Percentiles rank a stretch among this genome's conserved stretches.
Evolutionary conservation across 1,284 basidiomycete species (phyloP).

Genomic region (Cutaneotrichosporon cutaneum): DNA sequence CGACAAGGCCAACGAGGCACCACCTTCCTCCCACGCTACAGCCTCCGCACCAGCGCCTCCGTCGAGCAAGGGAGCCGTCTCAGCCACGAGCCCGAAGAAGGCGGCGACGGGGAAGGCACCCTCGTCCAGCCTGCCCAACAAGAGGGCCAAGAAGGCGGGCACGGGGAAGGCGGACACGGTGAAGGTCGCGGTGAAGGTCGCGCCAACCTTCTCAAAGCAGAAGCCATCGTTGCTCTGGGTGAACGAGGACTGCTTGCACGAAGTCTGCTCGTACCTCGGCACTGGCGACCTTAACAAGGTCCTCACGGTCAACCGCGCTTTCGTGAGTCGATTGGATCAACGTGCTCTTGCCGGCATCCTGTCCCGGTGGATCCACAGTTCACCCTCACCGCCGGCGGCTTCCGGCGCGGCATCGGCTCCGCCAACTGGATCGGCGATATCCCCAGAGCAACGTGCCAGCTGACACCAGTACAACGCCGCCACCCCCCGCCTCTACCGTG

Average conservation of each 20-base stretch:
- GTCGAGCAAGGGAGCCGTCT: too few species aligned
- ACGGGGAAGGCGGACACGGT: too few species aligned
- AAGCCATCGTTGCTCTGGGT: background rate
- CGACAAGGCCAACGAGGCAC: background rate
- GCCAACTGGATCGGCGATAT: too few species aligned
- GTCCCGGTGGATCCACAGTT: too few species aligned
- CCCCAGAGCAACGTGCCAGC: too few species aligned
- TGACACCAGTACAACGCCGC: conserved; percentile 1
- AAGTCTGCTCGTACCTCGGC: conserved; percentile 6
- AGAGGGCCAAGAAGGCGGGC: background rate
- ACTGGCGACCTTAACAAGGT: background rate
- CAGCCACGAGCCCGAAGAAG: too few species aligned
- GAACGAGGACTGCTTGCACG: background rate
- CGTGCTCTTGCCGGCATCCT: too few species aligned
- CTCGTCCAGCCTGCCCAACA: background rate
- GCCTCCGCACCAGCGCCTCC: background rate
- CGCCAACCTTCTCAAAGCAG: too few species aligned
- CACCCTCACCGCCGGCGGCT: too few species aligned
- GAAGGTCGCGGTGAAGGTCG: too few species aligned
- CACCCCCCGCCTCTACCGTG: conserved; percentile 3
- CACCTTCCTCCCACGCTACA: background rate
- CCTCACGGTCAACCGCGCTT: background rate
- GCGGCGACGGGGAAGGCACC: background rate
- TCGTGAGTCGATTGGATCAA: background rate
- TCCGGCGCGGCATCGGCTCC: too few species aligned